Percentiles rank a stretch among this genome's conserved stretches.
Conservation (phyloP, 2,329 filamentous ascomycete genomes). For the Aaosphaeria arxii region DNA sequence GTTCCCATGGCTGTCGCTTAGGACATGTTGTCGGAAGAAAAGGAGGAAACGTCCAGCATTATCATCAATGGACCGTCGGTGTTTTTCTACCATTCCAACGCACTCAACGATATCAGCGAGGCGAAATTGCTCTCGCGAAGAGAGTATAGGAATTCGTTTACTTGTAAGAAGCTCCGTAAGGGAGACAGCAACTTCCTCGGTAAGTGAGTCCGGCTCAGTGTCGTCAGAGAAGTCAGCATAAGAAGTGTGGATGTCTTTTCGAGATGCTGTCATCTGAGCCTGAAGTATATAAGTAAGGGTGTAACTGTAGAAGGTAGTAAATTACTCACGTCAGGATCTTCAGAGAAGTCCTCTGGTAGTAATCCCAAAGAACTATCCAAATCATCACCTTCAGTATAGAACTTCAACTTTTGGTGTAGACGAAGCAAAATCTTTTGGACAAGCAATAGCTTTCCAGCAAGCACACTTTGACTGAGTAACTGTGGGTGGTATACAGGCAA, state of each 20-base stretch:
- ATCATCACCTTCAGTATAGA: slow-evolving; percentile 74
- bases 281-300: slow-evolving; percentile 4
- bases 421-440: slow-evolving; percentile 72
- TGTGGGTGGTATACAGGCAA: slow-evolving; percentile 91
- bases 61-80: slow-evolving; percentile 84
- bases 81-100: slow-evolving; percentile 77
- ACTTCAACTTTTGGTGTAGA: slow-evolving; percentile 75
- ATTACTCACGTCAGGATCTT: slow-evolving; percentile 42
- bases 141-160: slow-evolving; percentile 74
- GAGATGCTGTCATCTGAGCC: slow-evolving; percentile 39
- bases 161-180: slow-evolving; percentile 76
- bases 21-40: slow-evolving; percentile 77
- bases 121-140: slow-evolving; percentile 82
- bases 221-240: slow-evolving; percentile 53
- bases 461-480: slow-evolving; percentile 80
- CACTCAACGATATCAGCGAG: slow-evolving; percentile 83
- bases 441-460: slow-evolving; percentile 70
- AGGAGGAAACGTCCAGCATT: slow-evolving; percentile 86
- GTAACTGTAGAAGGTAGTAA: too few species aligned
- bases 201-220: slow-evolving; percentile 62
- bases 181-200: slow-evolving; percentile 65
- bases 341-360: slow-evolving; percentile 47
- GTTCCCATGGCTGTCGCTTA: slow-evolving; percentile 55
- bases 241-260: slow-evolving; percentile 50
- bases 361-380: slow-evolving; percentile 74